phyloP scores from a whole-genome alignment of 2,329 filamentous ascomycete genomes.

The Hymenoscyphus repandus region DNA sequence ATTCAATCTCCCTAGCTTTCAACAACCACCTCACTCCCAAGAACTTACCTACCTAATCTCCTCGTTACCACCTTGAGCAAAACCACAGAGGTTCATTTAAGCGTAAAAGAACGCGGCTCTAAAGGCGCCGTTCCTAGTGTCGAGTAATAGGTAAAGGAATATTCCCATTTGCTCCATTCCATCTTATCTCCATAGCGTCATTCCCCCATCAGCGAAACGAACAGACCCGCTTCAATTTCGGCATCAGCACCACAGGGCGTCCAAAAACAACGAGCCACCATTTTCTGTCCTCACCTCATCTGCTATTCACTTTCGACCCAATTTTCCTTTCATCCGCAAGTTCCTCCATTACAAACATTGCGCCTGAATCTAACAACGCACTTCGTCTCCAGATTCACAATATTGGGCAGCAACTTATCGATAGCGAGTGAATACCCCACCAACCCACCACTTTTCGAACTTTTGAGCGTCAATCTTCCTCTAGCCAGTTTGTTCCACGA shows the following conservation, averaged over 20 bases:
- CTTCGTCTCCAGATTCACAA: not conserved
- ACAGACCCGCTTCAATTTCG: not conserved
- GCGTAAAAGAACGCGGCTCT: too few species aligned
- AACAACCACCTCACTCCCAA: too few species aligned
- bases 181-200: not conserved
- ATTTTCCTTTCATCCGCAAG: not conserved
- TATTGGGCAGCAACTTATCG: conserved; percentile 7
- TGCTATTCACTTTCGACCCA: not conserved
- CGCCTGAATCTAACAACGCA: conserved; percentile 1
- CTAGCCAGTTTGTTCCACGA: not conserved
- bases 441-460: too few species aligned
- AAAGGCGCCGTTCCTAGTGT: too few species aligned
- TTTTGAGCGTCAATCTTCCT: too few species aligned
- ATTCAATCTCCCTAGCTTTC: too few species aligned
- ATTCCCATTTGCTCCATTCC: not conserved
- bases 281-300: not conserved
- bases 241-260: not conserved
- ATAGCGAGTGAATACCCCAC: conserved; percentile 2
- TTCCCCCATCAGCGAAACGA: not conserved
- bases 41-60: too few species aligned
- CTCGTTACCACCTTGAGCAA: too few species aligned
- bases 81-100: too few species aligned
- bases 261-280: not conserved
- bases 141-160: too few species aligned
- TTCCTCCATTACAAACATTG: not conserved